These are phyloP conservation scores for Blechomonas ayalai DNA, from an alignment of 208 protist species.

Conservation along the genomic window DNA sequence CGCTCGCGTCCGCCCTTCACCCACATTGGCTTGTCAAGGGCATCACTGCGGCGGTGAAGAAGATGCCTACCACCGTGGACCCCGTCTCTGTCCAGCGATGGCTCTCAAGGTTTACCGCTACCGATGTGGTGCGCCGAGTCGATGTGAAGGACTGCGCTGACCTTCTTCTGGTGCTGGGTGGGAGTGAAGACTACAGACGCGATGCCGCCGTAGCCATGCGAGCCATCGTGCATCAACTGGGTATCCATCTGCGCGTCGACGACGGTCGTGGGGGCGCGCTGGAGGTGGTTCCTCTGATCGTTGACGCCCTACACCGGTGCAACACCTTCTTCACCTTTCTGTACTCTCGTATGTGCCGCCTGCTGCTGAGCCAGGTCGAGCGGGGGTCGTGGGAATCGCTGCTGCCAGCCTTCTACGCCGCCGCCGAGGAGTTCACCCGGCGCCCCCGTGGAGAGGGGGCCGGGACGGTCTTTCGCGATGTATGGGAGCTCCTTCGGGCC, in stretches of 20 bases:
- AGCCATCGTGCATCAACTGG: slow-evolving; percentile 8
- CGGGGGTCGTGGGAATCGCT: slow-evolving; percentile 26
- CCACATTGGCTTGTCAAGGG: slow-evolving; percentile 39
- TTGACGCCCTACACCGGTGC: slow-evolving; percentile 29
- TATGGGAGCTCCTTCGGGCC: slow-evolving; percentile 64
- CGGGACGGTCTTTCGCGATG: slow-evolving; percentile 61
- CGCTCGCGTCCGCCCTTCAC: slow-evolving; percentile 33
- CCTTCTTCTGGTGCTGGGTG: slow-evolving; percentile 36
- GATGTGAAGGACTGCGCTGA: slow-evolving; percentile 23
- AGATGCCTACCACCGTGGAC: slow-evolving; percentile 21
- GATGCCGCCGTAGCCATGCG: slow-evolving; percentile 17
- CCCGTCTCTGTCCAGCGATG: slow-evolving; percentile 55
- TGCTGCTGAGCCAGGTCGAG: slow-evolving; percentile 55
- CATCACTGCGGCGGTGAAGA: slow-evolving; percentile 23
- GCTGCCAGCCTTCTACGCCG: slow-evolving; percentile 43
- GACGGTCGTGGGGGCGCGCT: slow-evolving; percentile 16
- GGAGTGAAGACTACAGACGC: slow-evolving; percentile 15
- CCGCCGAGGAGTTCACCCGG: slow-evolving; percentile 63
- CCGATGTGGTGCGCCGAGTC: slow-evolving; percentile 45
- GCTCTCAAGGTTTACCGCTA: slow-evolving; percentile 68
- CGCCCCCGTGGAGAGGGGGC: slow-evolving; percentile 26
- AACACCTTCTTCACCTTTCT: slow-evolving; percentile 55
- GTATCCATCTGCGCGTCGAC: slow-evolving; percentile 9
- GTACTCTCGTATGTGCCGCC: slow-evolving; percentile 26
- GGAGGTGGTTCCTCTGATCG: too few relatives aligned